Percentiles rank a stretch among this genome's conserved stretches.
Conservation (phyloP, 163 green algal species). For the Chlorella variabilis region DNA sequence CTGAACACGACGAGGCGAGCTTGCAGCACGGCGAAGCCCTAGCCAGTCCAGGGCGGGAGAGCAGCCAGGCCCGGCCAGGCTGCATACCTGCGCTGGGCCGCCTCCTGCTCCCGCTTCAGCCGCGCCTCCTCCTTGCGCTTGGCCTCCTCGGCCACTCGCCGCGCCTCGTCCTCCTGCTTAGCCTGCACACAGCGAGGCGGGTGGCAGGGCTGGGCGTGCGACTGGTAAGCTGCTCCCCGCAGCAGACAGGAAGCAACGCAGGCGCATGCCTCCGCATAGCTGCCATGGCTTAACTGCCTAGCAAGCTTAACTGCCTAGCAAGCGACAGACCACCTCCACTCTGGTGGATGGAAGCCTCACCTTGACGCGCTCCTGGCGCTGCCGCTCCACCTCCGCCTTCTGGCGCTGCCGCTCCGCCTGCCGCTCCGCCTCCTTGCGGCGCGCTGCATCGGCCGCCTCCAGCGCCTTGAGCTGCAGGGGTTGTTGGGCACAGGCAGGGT, state of each 20-base stretch:
- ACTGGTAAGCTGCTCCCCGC: background rate
- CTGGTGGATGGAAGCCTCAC: too few species aligned
- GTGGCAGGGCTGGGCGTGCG: background rate
- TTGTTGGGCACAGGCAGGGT: too few species aligned
- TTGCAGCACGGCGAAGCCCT: background rate
- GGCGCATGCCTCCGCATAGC: too few species aligned
- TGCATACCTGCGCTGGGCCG: constrained; percentile 45
- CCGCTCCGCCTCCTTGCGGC: constrained; percentile 47
- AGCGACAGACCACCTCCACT: too few species aligned
- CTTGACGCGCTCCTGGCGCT: constrained; percentile 44
- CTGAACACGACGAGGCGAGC: too few species aligned
- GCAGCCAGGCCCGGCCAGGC: background rate
- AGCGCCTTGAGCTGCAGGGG: constrained; percentile 52
- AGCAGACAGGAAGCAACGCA: too few species aligned
- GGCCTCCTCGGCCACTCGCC: constrained; percentile 38
- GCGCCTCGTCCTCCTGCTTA: constrained; percentile 38
- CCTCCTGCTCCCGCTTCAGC: constrained; percentile 54
- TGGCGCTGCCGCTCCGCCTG: constrained; percentile 41
- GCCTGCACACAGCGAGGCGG: constrained; percentile 5
- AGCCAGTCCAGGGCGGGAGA: too few species aligned
- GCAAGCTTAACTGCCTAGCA: too few species aligned
- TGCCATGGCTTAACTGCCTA: too few species aligned
- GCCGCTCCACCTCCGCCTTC: constrained; percentile 43
- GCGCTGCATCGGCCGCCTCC: constrained; percentile 51
- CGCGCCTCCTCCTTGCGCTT: constrained; percentile 43